A percentile compares a stretch with the other conserved stretches of the same genome.
These are phyloP conservation scores for Mortierella sp. DNA, from an alignment of 371 early-diverging fungal genomes.

Conservation along the genomic window DNA sequence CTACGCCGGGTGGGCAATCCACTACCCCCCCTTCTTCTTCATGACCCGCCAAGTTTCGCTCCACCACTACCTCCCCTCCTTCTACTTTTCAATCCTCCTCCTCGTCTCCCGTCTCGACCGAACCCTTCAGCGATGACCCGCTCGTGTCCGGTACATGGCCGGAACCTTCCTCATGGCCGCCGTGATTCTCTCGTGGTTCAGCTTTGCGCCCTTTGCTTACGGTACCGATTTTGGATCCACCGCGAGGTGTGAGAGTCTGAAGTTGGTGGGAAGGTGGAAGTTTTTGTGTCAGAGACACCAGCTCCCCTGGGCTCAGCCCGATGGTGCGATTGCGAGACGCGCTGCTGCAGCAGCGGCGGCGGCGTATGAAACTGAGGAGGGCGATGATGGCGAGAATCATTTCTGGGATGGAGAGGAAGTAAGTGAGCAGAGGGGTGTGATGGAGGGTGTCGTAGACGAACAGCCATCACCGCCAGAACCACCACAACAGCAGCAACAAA, in stretches of 20 bases:
- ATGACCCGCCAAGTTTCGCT: slow-evolving; percentile 94
- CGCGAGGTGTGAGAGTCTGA: slow-evolving; percentile 22
- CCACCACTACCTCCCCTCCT: slow-evolving; percentile 97
- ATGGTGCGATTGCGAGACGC: not conserved
- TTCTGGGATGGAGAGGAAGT: slow-evolving; percentile 5
- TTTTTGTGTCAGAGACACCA: slow-evolving; percentile 34
- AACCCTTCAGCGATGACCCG: slow-evolving; percentile 57
- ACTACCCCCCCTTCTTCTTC: slow-evolving; percentile 95
- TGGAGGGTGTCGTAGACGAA: not conserved
- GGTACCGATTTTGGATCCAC: slow-evolving; percentile 61
- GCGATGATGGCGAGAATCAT: slow-evolving; percentile 22
- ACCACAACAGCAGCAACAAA: slow-evolving; percentile 12
- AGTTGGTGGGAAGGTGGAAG: slow-evolving; percentile 32
- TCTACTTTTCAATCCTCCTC: slow-evolving; percentile 86
- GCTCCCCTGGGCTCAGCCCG: slow-evolving; percentile 22
- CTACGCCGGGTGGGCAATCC: slow-evolving; percentile 87
- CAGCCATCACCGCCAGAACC: not conserved
- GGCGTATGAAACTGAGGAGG: not conserved
- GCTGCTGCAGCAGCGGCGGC: not conserved
- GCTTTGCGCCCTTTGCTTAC: slow-evolving; percentile 88
- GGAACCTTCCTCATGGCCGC: slow-evolving; percentile 60
- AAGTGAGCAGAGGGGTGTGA: not conserved
- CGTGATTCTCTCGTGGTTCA: slow-evolving; percentile 62
- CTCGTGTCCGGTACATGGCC: slow-evolving; percentile 20
- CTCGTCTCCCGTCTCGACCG: slow-evolving; percentile 73